These are phyloP conservation scores for Fraxinus anomala DNA, from an alignment of 257 asterid species.

Conservation along the genomic window DNA sequence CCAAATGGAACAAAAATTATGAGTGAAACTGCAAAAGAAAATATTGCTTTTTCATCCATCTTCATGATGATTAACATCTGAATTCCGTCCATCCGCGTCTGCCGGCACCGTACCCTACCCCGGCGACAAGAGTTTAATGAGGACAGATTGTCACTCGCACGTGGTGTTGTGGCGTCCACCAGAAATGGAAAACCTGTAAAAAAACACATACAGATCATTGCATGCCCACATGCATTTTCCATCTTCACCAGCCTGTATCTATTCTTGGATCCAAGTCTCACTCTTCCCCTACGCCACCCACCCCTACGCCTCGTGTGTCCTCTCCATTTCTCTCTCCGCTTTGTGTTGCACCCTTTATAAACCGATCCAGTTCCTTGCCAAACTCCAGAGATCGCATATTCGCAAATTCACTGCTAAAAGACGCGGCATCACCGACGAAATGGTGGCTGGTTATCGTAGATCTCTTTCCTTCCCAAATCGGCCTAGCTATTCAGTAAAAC, in stretches of 20 bases:
- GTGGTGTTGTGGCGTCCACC: constrained; percentile 37
- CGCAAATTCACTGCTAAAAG: background rate
- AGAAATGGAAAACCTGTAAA: constrained; percentile 23
- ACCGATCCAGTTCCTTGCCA: background rate
- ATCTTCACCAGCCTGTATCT: constrained; percentile 30
- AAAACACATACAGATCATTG: constrained; percentile 1
- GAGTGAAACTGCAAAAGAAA: too few species aligned
- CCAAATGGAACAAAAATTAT: too few species aligned
- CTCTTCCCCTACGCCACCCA: constrained; percentile 1
- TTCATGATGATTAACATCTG: background rate
- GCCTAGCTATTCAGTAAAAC: constrained; percentile 34
- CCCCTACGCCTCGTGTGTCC: constrained; percentile 27
- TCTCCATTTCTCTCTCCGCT: constrained; percentile 25
- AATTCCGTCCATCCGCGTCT: background rate
- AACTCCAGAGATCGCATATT: constrained; percentile 11
- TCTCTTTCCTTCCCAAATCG: constrained; percentile 78
- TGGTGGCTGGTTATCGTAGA: constrained; percentile 75
- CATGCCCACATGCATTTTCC: constrained; percentile 20
- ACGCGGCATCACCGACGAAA: constrained; percentile 31
- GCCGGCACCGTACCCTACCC: background rate
- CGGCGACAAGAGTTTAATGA: constrained; percentile 5
- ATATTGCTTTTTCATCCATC: too few species aligned
- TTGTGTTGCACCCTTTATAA: constrained; percentile 23
- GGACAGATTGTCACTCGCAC: constrained; percentile 35
- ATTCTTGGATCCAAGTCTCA: constrained; percentile 6